These are phyloP conservation scores for Dunaliella sp. DNA, from an alignment of 139 green algal species.

Conservation along the genomic window DNA sequence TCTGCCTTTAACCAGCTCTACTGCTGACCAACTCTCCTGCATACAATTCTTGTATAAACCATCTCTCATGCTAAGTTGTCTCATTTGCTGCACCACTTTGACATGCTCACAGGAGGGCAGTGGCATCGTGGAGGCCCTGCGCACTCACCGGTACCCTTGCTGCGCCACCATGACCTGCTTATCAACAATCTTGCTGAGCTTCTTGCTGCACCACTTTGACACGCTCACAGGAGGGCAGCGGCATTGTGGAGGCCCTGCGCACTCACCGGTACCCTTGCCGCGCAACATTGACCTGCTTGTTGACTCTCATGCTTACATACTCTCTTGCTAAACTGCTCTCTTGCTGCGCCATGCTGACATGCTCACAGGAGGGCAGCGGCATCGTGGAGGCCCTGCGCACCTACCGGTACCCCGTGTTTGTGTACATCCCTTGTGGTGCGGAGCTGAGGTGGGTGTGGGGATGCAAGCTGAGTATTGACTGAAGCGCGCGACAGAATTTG, in stretches of 20 bases:
- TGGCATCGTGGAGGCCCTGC: constrained; percentile 93
- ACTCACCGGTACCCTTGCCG: too few relatives aligned
- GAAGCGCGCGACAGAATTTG: too few relatives aligned
- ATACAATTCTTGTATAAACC: too few relatives aligned
- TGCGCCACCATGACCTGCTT: not conserved
- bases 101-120: constrained; percentile 89
- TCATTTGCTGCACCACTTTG: too few relatives aligned
- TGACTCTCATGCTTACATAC: not conserved
- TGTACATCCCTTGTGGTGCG: constrained; percentile 91
- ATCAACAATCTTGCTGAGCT: not conserved
- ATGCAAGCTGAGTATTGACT: too few relatives aligned
- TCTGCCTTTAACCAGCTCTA: too few relatives aligned
- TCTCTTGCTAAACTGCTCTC: too few relatives aligned
- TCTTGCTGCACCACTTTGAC: too few relatives aligned
- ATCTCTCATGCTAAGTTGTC: too few relatives aligned
- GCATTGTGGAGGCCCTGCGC: constrained; percentile 95
- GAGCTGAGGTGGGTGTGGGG: constrained; percentile 75
- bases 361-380: constrained; percentile 86
- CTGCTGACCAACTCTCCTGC: too few relatives aligned
- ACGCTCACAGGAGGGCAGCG: constrained; percentile 87
- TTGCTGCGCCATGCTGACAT: too few relatives aligned
- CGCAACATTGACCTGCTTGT: not conserved
- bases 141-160: too few relatives aligned
- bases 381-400: constrained; percentile 94
- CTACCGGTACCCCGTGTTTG: constrained; percentile 89